Percentiles rank a stretch among this genome's conserved stretches.
Conservation (phyloP, 2,329 filamentous ascomycete species). For the Aspergillus tamarii region DNA sequence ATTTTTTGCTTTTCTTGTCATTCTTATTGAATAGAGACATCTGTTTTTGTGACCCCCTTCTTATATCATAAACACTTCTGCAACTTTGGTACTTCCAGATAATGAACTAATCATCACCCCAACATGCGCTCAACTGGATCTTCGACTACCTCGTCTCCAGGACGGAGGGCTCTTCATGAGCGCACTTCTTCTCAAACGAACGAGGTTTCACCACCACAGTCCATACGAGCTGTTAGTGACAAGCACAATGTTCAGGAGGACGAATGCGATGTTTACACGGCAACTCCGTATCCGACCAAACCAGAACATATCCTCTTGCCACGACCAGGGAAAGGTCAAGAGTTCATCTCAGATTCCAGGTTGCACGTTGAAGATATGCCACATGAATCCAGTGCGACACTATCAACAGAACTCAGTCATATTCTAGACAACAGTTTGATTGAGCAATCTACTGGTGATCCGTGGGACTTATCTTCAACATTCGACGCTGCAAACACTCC, state of each 20-base stretch:
- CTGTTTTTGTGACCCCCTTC: conserved; percentile 11
- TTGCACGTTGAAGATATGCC: conserved; percentile 37
- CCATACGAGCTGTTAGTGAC: conserved; percentile 41
- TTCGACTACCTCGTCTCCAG: conserved; percentile 37
- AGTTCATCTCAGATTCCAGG: conserved; percentile 35
- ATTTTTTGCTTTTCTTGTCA: neutral
- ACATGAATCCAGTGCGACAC: conserved; percentile 32
- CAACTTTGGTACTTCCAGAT: conserved; percentile 21
- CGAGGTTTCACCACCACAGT: conserved; percentile 41
- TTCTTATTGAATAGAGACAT: conserved; percentile 4
- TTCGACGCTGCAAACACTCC: conserved; percentile 40
- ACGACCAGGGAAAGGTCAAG: conserved; percentile 42
- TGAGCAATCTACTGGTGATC: conserved; percentile 32
- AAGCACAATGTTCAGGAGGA: conserved; percentile 33
- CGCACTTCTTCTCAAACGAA: conserved; percentile 51
- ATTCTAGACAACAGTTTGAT: conserved; percentile 30
- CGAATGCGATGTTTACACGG: conserved; percentile 43
- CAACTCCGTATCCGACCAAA: conserved; percentile 52
- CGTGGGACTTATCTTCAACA: conserved; percentile 43
- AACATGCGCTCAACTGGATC: conserved; percentile 38
- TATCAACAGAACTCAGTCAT: conserved; percentile 33
- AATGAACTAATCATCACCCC: conserved; percentile 35
- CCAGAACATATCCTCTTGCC: conserved; percentile 50
- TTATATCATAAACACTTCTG: conserved; percentile 9
- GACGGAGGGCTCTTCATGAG: conserved; percentile 50